Conservation (phyloP, 2,329 filamentous ascomycete genomes). For the Trichocomaceae sp. region DNA sequence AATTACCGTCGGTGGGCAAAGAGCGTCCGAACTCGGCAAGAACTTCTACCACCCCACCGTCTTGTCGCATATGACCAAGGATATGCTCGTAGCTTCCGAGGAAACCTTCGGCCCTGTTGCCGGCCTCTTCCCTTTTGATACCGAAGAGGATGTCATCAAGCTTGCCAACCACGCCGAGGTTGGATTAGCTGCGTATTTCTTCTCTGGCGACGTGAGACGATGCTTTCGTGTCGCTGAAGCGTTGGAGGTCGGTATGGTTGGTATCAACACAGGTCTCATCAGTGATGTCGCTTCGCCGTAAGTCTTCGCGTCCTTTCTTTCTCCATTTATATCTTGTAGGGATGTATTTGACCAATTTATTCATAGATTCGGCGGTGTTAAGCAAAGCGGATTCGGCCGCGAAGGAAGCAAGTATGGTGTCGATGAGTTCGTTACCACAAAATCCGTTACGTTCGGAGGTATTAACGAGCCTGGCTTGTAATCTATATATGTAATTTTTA, state of each 20-base stretch:
- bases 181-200: slow-evolving; percentile 92
- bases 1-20: slow-evolving; percentile 68
- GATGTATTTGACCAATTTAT: slow-evolving; percentile 16
- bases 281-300: slow-evolving; percentile 48
- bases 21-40: slow-evolving; percentile 63
- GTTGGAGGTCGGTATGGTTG: slow-evolving; percentile 46
- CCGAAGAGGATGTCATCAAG: slow-evolving; percentile 78
- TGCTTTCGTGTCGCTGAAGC: slow-evolving; percentile 57
- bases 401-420: slow-evolving; percentile 74
- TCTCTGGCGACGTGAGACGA: slow-evolving; percentile 56
- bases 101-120: slow-evolving; percentile 96
- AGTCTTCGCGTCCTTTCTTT: slow-evolving; percentile 18
- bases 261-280: slow-evolving; percentile 65
- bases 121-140: slow-evolving; percentile 79
- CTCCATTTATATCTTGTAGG: not conserved
- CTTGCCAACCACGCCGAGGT: slow-evolving; percentile 78
- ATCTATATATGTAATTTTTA: not conserved
- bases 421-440: slow-evolving; percentile 67
- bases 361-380: slow-evolving; percentile 67
- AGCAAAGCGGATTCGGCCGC: slow-evolving; percentile 72
- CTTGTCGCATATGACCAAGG: slow-evolving; percentile 73
- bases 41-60: slow-evolving; percentile 93
- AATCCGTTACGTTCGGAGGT: slow-evolving; percentile 61
- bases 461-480: slow-evolving; percentile 45
- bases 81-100: slow-evolving; percentile 78